phyloP scores from a whole-genome alignment of 441 rosid genomes.

The Arabidopsis hybrid region DNA sequence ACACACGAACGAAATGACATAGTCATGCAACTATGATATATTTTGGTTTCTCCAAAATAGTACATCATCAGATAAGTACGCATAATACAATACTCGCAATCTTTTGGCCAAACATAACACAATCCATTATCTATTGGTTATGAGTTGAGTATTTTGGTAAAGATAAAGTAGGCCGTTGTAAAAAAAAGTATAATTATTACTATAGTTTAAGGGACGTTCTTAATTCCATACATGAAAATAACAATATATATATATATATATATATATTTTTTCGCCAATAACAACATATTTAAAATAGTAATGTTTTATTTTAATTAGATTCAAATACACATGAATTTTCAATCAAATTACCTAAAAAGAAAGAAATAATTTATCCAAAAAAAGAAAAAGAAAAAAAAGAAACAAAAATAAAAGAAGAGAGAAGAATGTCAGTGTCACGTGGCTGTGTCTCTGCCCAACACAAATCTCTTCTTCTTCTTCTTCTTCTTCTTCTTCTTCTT shows the following conservation, averaged over 20 bases:
- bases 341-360: too few relatives aligned
- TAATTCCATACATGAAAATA: too few relatives aligned
- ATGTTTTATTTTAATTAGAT: too few relatives aligned
- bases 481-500: too few relatives aligned
- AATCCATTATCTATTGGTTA: not conserved
- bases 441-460: slow-evolving; percentile 41
- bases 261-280: too few relatives aligned
- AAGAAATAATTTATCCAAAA: not conserved
- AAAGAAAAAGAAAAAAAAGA: not conserved
- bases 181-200: not conserved
- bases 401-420: not conserved
- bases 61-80: not conserved
- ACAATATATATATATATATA: too few relatives aligned
- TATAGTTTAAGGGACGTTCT: too few relatives aligned
- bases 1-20: not conserved
- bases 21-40: not conserved
- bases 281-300: too few relatives aligned
- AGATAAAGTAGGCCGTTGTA: not conserved
- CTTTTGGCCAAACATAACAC: slow-evolving; percentile 1
- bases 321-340: too few relatives aligned
- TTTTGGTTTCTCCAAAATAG: not conserved
- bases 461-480: slow-evolving; percentile 30
- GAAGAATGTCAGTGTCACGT: slow-evolving; percentile 40
- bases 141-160: not conserved
- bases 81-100: not conserved